A percentile compares a stretch with the other conserved stretches of the same genome.
phyloP scores from a whole-genome alignment of 495 filamentous ascomycete genomes.

The Penicillium angulare region DNA sequence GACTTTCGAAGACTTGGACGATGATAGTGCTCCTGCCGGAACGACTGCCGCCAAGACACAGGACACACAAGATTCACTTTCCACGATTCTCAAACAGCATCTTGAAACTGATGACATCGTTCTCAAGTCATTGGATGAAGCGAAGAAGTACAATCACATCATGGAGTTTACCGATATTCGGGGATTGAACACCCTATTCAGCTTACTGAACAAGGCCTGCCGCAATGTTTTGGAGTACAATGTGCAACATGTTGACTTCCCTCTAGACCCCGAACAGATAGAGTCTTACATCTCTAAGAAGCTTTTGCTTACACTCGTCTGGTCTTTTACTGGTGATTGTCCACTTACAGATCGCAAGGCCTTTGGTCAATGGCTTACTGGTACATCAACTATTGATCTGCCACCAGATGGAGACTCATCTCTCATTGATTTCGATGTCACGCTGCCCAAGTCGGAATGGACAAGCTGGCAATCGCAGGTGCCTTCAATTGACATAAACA shows the following conservation, averaged over 20 bases:
- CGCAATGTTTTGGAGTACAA: constrained; percentile 94
- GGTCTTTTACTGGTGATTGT: constrained; percentile 95
- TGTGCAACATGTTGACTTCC: constrained; percentile 88
- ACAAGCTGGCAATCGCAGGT: constrained; percentile 91
- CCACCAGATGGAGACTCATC: constrained; percentile 73
- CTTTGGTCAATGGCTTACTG: constrained; percentile 80
- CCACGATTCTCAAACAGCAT: constrained; percentile 71
- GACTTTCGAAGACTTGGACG: constrained; percentile 90
- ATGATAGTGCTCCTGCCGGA: constrained; percentile 80
- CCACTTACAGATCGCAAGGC: constrained; percentile 81
- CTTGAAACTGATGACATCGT: constrained; percentile 78
- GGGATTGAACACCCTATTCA: constrained; percentile 90
- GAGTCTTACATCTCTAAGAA: constrained; percentile 92
- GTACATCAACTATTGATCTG: constrained; percentile 77
- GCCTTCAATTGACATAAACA: constrained; percentile 92
- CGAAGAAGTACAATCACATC: constrained; percentile 82
- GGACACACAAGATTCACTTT: constrained; percentile 70
- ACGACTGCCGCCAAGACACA: constrained; percentile 74
- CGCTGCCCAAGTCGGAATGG: constrained; percentile 84
- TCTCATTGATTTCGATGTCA: constrained; percentile 93
- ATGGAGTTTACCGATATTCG: constrained; percentile 95
- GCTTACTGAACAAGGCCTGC: constrained; percentile 88
- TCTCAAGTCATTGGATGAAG: constrained; percentile 68
- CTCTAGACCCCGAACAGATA: constrained; percentile 81
- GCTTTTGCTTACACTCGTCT: constrained; percentile 83